Evolutionary conservation across 2,329 filamentous ascomycete genomes (phyloP), one percentile per base, ranked within the genome.

Genomic region (Sclerotinia minor): DNA sequence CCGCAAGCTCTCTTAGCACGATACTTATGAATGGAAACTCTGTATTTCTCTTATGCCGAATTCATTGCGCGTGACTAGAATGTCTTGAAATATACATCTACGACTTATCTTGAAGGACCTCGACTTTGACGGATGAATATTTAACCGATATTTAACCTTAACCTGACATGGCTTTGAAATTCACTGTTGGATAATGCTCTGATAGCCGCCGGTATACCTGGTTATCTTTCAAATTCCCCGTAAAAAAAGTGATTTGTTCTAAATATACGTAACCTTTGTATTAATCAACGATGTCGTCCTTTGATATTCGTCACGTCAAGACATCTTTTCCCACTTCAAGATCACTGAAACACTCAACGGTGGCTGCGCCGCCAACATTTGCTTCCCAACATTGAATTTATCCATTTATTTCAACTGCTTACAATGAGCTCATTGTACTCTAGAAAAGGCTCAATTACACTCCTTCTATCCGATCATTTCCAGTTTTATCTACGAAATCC

Each of bases 381-480:
- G 15, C 17, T 59, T 26, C 47, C 38, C 13, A 1, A 21, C 17
- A 5, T 59, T 19, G 19, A 32, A 47, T 21, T 17, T 60, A 26
- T 60, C n/a, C n/a, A 32, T 32, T 35, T 49, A 13, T 24, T 61
- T 7, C 44, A 24, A 49, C 24, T 61, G n/a, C 45, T 61, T 61
- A 49, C 45, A n/a, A 61, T 50, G 29, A 61, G 45, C 29, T 50
- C 45, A 6, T 26, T 50, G 8, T 11, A 26, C 15, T 50, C 21
- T 3, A 19, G 21, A 61, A 38, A 50, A 26, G 4, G 3, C 3
- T 24, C 29, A 9, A 38, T 50, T 21, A 49, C 21, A 61, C 21
- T 19, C 9, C 29, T 4, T 35, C 15, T 24, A 38, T 7, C 26
- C 19, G 29, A 35, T 32, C 2, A 15, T 35, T 32, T 21, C 57